Base-by-base conservation (phyloP, 2,329 filamentous ascomycete species). In the Cordyceps fumosorosea region DNA sequence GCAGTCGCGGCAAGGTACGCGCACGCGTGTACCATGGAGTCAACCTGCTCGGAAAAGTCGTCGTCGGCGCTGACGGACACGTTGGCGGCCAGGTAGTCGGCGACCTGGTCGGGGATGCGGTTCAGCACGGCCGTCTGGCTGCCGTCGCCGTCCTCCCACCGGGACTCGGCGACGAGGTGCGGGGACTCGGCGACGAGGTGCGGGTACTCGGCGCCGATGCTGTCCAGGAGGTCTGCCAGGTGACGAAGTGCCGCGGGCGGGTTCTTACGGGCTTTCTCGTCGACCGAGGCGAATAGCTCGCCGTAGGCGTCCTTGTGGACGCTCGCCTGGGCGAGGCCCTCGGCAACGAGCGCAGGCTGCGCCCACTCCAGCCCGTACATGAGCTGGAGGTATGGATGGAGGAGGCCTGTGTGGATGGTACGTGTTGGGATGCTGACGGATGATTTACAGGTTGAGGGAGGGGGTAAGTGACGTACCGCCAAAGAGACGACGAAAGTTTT, bases 341-440 rank as follows among this genome's bases (percentile, higher is more conserved):
- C 85, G 6, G 91, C 90, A 32, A 96, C 81, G 63, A 96, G 86
- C 44, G 89, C 89, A 2, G 90, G 90, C 70, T 96, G 91, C 11
- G 82, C 73, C 77, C 91, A 96, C 71, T 96, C 91, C 42, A 96
- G 71, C 5, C 89, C 92, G 70, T 91, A 96, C 55, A 91, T 89
- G 22, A 96, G 81, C 71, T 96, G 91, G 65, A 96, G 93, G 18
- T 95, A 76, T 2, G 91, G 91, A 69, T 96, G 91, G 2, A 92
- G 67, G 65, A 93, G 82, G 0, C 89, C 86, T 82, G 8, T 66
- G n/a, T 3, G 20, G 44, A 18, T 5, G 16, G 42, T n/a, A n/a
- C 4, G n/a, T 44, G 34, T 37, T 20, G 42, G 42, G 18, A 44
- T n/a, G 44, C n/a, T 20, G n/a, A 11, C 44, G 20, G n/a, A 18